Evolutionary conservation across 1,284 basidiomycete species (phyloP).

Genomic region (Abortiporus biennis): DNA sequence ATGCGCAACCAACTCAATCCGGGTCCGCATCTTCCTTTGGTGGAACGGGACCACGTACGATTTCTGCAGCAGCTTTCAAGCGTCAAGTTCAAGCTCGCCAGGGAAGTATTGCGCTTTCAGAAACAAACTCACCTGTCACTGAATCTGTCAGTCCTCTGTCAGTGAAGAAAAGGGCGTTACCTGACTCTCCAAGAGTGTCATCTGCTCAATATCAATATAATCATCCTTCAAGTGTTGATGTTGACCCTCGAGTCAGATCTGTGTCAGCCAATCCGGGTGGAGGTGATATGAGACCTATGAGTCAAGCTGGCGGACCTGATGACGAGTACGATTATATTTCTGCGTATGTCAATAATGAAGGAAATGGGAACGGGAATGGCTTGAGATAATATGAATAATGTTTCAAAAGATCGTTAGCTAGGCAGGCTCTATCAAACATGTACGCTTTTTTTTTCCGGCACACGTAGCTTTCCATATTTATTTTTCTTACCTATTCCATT

Average conservation of each 20-base stretch:
- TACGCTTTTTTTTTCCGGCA: no score
- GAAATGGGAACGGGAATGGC: no score
- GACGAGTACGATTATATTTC: constrained; percentile 53
- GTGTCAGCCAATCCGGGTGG: neutral
- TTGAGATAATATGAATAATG: no score
- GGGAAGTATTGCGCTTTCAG: constrained; percentile 14
- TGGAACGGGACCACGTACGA: constrained; percentile 43
- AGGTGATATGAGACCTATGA: neutral
- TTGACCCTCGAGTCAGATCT: no score
- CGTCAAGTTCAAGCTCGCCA: constrained; percentile 35
- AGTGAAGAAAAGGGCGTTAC: constrained; percentile 42
- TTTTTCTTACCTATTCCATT: no score
- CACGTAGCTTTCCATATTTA: no score
- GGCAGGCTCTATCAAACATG: no score
- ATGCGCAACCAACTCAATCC: constrained; percentile 20
- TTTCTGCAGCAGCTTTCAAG: constrained; percentile 71
- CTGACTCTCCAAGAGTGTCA: constrained; percentile 34
- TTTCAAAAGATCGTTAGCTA: no score
- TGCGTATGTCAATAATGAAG: constrained; percentile 37
- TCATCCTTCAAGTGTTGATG: no score
- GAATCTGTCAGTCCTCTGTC: constrained; percentile 34
- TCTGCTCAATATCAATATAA: no score
- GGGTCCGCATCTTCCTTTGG: constrained; percentile 30
- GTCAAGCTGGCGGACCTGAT: constrained; percentile 21
- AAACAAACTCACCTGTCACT: constrained; percentile 5